Percentiles rank a stretch among this genome's conserved stretches.
phyloP scores from a whole-genome alignment of 2,329 filamentous ascomycete genomes.

The Colletotrichum theobromicola region DNA sequence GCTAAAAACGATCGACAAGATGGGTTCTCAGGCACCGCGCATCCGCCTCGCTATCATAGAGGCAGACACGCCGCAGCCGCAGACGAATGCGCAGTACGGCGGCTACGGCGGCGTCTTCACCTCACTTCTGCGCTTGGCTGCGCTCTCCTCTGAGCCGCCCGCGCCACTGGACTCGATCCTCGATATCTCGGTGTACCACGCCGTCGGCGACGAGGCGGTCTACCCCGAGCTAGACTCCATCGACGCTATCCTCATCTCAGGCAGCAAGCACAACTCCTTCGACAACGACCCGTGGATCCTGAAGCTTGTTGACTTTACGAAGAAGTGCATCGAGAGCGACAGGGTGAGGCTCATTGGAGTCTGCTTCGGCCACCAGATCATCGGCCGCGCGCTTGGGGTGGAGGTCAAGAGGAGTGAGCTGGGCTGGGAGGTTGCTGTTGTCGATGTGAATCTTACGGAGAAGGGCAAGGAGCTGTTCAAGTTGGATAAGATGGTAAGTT shows the following conservation, averaged over 20 bases:
- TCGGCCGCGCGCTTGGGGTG: conserved; percentile 73
- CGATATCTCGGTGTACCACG: conserved; percentile 70
- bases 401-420: conserved; percentile 69
- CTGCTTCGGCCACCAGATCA: conserved; percentile 89
- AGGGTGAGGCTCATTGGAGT: conserved; percentile 77
- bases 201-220: conserved; percentile 66
- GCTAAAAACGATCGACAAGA: not conserved
- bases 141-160: conserved; percentile 48
- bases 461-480: conserved; percentile 77
- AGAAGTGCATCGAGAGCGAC: conserved; percentile 61
- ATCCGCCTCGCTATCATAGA: conserved; percentile 87
- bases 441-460: conserved; percentile 69
- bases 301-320: conserved; percentile 72
- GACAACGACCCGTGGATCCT: conserved; percentile 79
- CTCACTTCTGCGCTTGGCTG: conserved; percentile 60
- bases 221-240: conserved; percentile 78
- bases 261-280: conserved; percentile 76
- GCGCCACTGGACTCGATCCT: conserved; percentile 50
- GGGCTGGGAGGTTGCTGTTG: conserved; percentile 86
- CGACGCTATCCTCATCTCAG: conserved; percentile 84
- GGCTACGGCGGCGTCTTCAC: conserved; percentile 77
- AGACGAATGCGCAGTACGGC: conserved; percentile 68
- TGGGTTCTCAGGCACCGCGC: conserved; percentile 38
- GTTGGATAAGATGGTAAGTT: conserved; percentile 59
- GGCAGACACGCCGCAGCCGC: conserved; percentile 77